Evolutionary conservation across 148 eudicot species (phyloP).

Genomic region (Rhododendron molle): DNA sequence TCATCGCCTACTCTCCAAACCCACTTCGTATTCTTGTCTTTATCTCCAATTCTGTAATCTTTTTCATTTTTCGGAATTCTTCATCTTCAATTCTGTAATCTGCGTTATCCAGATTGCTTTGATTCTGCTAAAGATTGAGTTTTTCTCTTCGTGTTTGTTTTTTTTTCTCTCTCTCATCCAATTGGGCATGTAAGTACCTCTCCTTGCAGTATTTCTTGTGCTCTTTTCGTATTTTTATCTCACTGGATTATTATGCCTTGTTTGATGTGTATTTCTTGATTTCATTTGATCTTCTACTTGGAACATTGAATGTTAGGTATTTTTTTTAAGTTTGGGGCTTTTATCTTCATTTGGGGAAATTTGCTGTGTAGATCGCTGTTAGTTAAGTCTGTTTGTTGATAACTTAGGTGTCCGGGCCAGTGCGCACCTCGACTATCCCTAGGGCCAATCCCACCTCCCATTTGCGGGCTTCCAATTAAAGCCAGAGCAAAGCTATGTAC

Average conservation of each 20-base stretch:
- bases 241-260: background rate
- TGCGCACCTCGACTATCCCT: no score
- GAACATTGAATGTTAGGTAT: background rate
- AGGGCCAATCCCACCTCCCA: no score
- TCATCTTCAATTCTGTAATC: background rate
- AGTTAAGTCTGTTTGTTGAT: background rate
- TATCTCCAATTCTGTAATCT: background rate
- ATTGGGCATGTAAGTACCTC: slow-evolving; percentile 12
- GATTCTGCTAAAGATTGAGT: background rate
- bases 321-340: background rate
- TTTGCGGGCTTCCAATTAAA: no score
- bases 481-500: no score
- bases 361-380: background rate
- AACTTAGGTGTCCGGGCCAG: no score
- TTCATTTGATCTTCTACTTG: background rate
- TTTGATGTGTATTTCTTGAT: background rate
- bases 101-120: background rate
- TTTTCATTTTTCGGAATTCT: background rate
- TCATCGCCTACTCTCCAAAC: background rate
- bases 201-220: background rate
- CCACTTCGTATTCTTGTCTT: background rate
- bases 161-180: background rate
- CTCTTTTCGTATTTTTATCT: background rate
- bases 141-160: background rate
- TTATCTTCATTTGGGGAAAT: background rate